Conservation (phyloP, 2,329 filamentous ascomycete species). For the Diaporthe longicolla region DNA sequence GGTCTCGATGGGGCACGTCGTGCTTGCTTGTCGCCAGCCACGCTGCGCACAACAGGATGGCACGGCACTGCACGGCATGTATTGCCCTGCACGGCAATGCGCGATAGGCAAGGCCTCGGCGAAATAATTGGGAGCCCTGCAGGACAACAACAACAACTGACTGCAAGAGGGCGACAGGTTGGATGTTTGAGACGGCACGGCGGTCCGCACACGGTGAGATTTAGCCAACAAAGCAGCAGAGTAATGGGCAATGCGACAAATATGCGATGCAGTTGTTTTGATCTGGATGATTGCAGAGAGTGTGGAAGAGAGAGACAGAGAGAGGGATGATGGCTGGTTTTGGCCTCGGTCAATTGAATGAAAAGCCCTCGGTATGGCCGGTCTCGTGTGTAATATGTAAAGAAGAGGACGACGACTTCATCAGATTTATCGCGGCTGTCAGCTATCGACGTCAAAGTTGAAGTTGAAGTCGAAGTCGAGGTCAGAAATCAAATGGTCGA, state of each 20-base stretch:
- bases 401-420: not conserved
- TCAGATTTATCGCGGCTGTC: too few species aligned
- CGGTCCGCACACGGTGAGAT: slow-evolving; percentile 12
- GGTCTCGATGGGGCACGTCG: not conserved
- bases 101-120: slow-evolving; percentile 31
- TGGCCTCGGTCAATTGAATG: too few species aligned
- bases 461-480: not conserved
- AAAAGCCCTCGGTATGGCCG: not conserved
- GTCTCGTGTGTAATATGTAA: not conserved
- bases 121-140: slow-evolving; percentile 8
- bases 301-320: not conserved
- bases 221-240: slow-evolving; percentile 8
- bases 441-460: not conserved
- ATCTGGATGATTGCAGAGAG: not conserved
- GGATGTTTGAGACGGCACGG: slow-evolving; percentile 15
- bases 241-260: not conserved
- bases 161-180: not conserved
- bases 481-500: not conserved
- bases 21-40: not conserved
- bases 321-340: not conserved
- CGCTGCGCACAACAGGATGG: slow-evolving; percentile 4
- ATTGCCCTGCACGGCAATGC: slow-evolving; percentile 22
- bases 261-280: not conserved
- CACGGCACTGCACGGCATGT: slow-evolving; percentile 9
- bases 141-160: not conserved